Evolutionary conservation across 2,329 filamentous ascomycete genomes (phyloP).

Genomic region (Penicillium sclerotiorum): DNA sequence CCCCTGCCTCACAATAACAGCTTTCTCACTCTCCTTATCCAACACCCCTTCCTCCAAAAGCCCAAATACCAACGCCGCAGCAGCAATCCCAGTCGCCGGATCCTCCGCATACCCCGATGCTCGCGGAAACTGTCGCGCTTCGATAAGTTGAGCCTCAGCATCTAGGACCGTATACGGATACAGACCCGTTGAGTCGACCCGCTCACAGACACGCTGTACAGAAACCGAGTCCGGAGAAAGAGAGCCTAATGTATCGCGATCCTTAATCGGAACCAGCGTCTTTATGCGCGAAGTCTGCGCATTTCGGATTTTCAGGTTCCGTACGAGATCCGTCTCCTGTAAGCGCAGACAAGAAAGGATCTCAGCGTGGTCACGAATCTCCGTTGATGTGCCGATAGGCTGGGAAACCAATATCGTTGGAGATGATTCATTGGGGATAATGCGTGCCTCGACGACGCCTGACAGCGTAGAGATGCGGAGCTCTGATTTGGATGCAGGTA

Average conservation of each 20-base stretch:
- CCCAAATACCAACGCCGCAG: slow-evolving; percentile 13
- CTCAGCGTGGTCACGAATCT: neutral
- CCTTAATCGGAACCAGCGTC: slow-evolving; percentile 8
- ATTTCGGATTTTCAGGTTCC: slow-evolving; percentile 3
- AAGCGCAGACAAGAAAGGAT: slow-evolving; percentile 4
- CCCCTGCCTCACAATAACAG: slow-evolving; percentile 8
- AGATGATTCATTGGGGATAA: neutral
- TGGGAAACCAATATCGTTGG: slow-evolving; percentile 2
- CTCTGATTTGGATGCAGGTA: neutral
- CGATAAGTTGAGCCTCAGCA: slow-evolving; percentile 7
- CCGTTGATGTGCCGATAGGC: neutral
- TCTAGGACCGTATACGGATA: slow-evolving; percentile 7
- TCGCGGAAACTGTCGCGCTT: slow-evolving; percentile 15
- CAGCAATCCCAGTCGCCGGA: slow-evolving; percentile 13
- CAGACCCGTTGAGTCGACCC: slow-evolving; percentile 7
- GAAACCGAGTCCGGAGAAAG: neutral
- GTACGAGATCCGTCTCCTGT: neutral
- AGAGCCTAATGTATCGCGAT: neutral
- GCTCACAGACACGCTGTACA: slow-evolving; percentile 2
- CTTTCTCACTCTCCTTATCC: neutral
- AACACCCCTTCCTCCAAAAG: slow-evolving; percentile 3
- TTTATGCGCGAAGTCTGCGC: slow-evolving; percentile 4
- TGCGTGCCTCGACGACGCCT: slow-evolving; percentile 5
- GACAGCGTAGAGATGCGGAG: slow-evolving; percentile 5
- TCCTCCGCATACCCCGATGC: slow-evolving; percentile 14